A percentile compares a stretch with the other conserved stretches of the same genome.
phyloP scores from a whole-genome alignment of 2,329 filamentous ascomycete genomes.

The Fusarium equiseti region DNA sequence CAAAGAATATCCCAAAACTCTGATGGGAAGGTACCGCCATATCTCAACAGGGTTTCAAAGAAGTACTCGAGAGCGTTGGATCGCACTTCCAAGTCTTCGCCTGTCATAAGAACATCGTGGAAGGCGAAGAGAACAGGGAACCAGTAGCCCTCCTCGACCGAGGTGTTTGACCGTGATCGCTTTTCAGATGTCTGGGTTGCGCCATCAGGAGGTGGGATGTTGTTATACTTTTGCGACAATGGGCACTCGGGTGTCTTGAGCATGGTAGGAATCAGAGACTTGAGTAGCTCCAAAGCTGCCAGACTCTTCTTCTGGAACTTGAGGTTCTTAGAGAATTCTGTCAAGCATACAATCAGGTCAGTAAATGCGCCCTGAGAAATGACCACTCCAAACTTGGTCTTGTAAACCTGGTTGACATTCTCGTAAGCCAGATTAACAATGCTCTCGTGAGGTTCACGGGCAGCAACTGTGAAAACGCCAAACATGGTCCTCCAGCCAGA shows the following conservation, averaged over 20 bases:
- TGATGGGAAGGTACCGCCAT: constrained; percentile 89
- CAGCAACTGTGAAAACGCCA: constrained; percentile 96
- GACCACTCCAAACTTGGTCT: constrained; percentile 92
- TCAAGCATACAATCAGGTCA: constrained; percentile 94
- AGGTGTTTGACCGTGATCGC: constrained; percentile 78
- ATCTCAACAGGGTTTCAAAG: constrained; percentile 90
- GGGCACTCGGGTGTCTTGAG: constrained; percentile 95
- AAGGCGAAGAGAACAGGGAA: constrained; percentile 98
- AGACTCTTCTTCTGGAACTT: constrained; percentile 99
- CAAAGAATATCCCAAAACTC: constrained; percentile 99
- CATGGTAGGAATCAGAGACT: constrained; percentile 94
- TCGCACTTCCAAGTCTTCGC: constrained; percentile 95
- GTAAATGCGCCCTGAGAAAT: constrained; percentile 97
- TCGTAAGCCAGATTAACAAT: constrained; percentile 98
- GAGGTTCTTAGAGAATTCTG: constrained; percentile 98
- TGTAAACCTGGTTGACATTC: constrained; percentile 96
- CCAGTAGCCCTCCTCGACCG: constrained; percentile 97
- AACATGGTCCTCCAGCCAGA: constrained; percentile 99
- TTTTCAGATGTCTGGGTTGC: constrained; percentile 58
- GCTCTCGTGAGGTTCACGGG: constrained; percentile 90
- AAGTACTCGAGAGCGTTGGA: constrained; percentile 94
- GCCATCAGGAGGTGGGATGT: constrained; percentile 58
- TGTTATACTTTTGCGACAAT: constrained; percentile 73
- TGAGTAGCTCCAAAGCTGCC: constrained; percentile 93
- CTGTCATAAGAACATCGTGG: constrained; percentile 99